Evolutionary conservation across 441 rosid species (phyloP).

Genomic region (Mallotus japonicus): DNA sequence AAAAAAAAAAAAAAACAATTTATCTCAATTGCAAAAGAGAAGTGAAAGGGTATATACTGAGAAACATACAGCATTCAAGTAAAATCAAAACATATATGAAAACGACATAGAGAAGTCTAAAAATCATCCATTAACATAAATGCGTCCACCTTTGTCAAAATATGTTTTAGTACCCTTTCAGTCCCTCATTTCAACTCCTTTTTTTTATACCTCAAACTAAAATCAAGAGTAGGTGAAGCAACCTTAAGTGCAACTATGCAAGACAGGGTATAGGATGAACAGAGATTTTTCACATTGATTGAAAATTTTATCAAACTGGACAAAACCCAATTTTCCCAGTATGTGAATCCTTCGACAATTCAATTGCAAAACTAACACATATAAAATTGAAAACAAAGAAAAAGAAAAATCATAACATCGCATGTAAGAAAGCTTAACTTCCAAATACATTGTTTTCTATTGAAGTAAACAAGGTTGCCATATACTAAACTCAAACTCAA

Average conservation of each 20-base stretch:
- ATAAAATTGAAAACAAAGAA: not conserved
- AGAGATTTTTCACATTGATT: not conserved
- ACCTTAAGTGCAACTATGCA: not conserved
- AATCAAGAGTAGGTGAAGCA: not conserved
- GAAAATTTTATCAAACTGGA: no score
- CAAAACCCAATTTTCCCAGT: no score
- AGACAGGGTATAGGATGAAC: not conserved
- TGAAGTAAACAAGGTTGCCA: not conserved
- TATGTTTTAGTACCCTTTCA: not conserved
- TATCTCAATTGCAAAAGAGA: not conserved
- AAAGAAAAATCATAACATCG: not conserved
- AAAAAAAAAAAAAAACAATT: not conserved
- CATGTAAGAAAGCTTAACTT: not conserved
- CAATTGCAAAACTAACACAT: not conserved
- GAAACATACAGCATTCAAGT: not conserved
- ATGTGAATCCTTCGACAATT: not conserved
- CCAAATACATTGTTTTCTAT: not conserved
- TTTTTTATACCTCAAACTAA: not conserved
- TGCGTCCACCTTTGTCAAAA: not conserved
- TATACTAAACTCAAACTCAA: conserved; percentile 5
- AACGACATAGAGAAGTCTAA: not conserved
- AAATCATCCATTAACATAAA: not conserved
- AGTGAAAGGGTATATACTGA: not conserved
- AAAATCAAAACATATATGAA: not conserved
- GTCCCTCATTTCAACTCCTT: not conserved